Conservation (phyloP, 805 yeast species). For the Zygosaccharomyces gambellarensis region DNA sequence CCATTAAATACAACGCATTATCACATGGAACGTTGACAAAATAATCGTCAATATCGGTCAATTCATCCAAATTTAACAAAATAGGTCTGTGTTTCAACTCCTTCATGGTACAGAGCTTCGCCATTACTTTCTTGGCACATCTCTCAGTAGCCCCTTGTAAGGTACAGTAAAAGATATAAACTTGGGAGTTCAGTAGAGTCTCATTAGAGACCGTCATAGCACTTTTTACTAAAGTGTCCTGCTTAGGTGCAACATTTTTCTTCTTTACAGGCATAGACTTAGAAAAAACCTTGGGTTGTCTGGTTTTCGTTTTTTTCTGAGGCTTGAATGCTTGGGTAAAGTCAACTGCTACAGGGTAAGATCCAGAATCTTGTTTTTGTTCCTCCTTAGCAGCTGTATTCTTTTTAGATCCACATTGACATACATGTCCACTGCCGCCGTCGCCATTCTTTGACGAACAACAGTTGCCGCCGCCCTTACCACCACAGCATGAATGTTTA, state of each 20-base stretch:
- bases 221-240: slow-evolving; percentile 24
- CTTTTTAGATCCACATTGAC: slow-evolving; percentile 36
- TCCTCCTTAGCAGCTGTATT: slow-evolving; percentile 3
- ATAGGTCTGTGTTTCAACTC: slow-evolving; percentile 42
- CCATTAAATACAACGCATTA: slow-evolving; percentile 59
- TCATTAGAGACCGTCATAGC: slow-evolving; percentile 40
- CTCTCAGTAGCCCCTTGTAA: slow-evolving; percentile 78
- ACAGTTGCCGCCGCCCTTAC: slow-evolving; percentile 17
- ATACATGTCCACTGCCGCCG: slow-evolving; percentile 18
- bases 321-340: slow-evolving; percentile 38
- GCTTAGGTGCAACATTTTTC: slow-evolving; percentile 5
- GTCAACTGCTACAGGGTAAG: slow-evolving; percentile 33
- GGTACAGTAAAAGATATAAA: slow-evolving; percentile 74
- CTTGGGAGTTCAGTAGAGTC: slow-evolving; percentile 48
- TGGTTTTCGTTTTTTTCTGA: slow-evolving; percentile 8
- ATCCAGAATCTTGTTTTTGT: slow-evolving; percentile 3
- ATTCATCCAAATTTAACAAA: slow-evolving; percentile 67
- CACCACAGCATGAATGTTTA: slow-evolving; percentile 28
- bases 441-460: slow-evolving; percentile 19
- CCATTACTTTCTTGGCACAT: slow-evolving; percentile 52
- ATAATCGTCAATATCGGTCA: slow-evolving; percentile 78
- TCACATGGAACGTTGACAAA: slow-evolving; percentile 60
- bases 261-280: slow-evolving; percentile 7
- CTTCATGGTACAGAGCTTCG: slow-evolving; percentile 31
- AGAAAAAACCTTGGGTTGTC: slow-evolving; percentile 15